Percentiles rank a stretch among this genome's conserved stretches.
These are phyloP conservation scores for Diplosphaera chodatii DNA, from an alignment of 139 green algal species.

Conservation along the genomic window DNA sequence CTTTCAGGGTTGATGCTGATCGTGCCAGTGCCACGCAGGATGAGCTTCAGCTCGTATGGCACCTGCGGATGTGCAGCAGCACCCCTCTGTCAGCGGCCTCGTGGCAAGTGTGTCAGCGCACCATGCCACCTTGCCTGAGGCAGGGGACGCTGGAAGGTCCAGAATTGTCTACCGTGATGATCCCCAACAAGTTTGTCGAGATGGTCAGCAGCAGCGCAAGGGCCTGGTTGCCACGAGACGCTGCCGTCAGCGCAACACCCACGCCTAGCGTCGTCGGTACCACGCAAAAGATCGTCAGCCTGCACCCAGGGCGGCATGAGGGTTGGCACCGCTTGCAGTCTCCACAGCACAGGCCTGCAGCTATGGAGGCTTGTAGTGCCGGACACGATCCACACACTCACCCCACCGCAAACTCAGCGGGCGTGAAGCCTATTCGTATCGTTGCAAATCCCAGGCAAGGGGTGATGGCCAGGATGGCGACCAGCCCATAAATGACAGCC, in stretches of 20 bases:
- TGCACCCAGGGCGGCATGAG: too few species aligned
- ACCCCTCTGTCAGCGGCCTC: background rate
- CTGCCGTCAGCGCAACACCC: slow-evolving; percentile 53
- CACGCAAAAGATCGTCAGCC: slow-evolving; percentile 70
- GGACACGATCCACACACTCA: background rate
- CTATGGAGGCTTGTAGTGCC: background rate
- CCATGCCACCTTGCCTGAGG: too few species aligned
- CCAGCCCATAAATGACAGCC: slow-evolving; percentile 41
- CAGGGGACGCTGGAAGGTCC: too few species aligned
- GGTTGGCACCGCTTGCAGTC: too few species aligned
- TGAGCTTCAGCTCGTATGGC: slow-evolving; percentile 3
- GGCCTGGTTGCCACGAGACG: slow-evolving; percentile 53
- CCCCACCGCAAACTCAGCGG: slow-evolving; percentile 47
- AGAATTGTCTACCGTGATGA: slow-evolving; percentile 44
- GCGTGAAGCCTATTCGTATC: slow-evolving; percentile 38
- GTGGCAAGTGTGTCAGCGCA: too few species aligned
- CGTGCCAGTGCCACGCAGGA: slow-evolving; percentile 1
- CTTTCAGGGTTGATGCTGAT: slow-evolving; percentile 39
- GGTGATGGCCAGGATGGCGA: slow-evolving; percentile 59
- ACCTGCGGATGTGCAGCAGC: background rate
- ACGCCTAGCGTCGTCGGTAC: slow-evolving; percentile 79
- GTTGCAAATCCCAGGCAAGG: slow-evolving; percentile 59
- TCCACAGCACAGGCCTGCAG: background rate
- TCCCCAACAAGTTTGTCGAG: slow-evolving; percentile 65
- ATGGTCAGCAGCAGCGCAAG: slow-evolving; percentile 78